Evolutionary conservation across 228 moss, liverwort and hornwort genomes (phyloP).

Genomic region (Sphagnum fallax): DNA sequence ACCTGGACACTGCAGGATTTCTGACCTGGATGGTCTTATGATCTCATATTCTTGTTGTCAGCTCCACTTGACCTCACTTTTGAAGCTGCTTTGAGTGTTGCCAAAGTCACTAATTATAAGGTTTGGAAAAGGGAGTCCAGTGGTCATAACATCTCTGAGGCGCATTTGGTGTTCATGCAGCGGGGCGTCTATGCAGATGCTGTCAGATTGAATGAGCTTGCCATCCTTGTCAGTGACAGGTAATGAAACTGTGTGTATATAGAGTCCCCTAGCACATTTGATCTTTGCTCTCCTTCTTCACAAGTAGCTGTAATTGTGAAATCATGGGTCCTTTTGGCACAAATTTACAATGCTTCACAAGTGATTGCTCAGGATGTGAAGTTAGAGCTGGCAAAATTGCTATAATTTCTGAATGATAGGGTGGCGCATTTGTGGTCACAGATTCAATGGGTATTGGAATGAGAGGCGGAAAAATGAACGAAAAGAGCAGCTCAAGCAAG

Average conservation of each 20-base stretch:
- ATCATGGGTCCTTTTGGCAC: background rate
- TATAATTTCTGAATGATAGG: background rate
- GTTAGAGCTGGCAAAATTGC: background rate
- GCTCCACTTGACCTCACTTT: background rate
- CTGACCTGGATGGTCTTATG: too few relatives aligned
- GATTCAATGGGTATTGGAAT: constrained; percentile 42
- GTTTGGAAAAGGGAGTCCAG: too few relatives aligned
- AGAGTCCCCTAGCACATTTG: background rate
- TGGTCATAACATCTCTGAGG: too few relatives aligned
- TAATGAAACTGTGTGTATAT: constrained; percentile 4
- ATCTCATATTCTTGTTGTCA: background rate
- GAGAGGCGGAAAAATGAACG: constrained; percentile 60
- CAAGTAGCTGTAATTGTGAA: background rate
- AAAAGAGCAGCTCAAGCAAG: constrained; percentile 45
- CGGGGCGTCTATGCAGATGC: constrained; percentile 56
- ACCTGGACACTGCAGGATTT: too few relatives aligned
- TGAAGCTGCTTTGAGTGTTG: too few relatives aligned
- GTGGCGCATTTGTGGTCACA: constrained; percentile 10
- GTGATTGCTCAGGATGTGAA: background rate
- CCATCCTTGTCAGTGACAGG: constrained; percentile 56
- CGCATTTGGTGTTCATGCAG: constrained; percentile 15
- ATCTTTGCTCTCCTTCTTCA: background rate
- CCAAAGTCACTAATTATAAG: too few relatives aligned
- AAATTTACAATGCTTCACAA: background rate
- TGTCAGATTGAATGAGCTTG: constrained; percentile 55